Evolutionary conservation across 148 eudicot species (phyloP).

Genomic region (Vaccinium macrocarpon): DNA sequence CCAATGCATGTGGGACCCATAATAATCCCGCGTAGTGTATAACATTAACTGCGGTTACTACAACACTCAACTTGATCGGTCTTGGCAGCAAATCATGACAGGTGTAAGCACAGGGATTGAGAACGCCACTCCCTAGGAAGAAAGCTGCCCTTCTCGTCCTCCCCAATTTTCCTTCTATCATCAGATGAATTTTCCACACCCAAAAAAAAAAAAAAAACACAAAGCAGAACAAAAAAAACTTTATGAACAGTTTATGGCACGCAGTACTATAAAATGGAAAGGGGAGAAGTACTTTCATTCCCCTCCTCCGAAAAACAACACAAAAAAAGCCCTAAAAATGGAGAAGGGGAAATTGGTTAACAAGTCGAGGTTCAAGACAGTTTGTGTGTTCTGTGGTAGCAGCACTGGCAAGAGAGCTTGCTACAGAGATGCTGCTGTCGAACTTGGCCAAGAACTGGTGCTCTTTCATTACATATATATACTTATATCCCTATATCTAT

Average conservation of each 20-base stretch:
- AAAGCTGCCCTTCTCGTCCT: not conserved
- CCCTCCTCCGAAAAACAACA: too few relatives aligned
- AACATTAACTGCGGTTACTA: not conserved
- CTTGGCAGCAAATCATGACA: not conserved
- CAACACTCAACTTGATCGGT: not conserved
- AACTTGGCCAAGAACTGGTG: constrained; percentile 56
- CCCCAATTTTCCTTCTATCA: not conserved
- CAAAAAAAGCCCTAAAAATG: not conserved
- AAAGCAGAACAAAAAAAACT: too few relatives aligned
- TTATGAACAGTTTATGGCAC: not conserved
- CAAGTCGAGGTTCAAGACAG: constrained; percentile 49
- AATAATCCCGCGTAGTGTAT: too few relatives aligned
- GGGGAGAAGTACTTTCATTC: too few relatives aligned
- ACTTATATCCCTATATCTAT: not conserved
- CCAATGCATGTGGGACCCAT: too few relatives aligned
- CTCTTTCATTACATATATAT: too few relatives aligned
- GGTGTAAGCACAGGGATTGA: constrained; percentile 8
- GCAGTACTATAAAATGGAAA: too few relatives aligned
- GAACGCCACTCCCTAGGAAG: not conserved
- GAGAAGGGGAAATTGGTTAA: not conserved
- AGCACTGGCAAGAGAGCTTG: constrained; percentile 48
- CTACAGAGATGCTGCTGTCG: constrained; percentile 50
- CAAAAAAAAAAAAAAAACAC: not conserved
- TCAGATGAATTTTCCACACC: not conserved
- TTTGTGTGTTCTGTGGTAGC: constrained; percentile 63